Evolutionary conservation across 2,329 filamentous ascomycete genomes (phyloP).

Genomic region (Byssoonygena ceratinophila): DNA sequence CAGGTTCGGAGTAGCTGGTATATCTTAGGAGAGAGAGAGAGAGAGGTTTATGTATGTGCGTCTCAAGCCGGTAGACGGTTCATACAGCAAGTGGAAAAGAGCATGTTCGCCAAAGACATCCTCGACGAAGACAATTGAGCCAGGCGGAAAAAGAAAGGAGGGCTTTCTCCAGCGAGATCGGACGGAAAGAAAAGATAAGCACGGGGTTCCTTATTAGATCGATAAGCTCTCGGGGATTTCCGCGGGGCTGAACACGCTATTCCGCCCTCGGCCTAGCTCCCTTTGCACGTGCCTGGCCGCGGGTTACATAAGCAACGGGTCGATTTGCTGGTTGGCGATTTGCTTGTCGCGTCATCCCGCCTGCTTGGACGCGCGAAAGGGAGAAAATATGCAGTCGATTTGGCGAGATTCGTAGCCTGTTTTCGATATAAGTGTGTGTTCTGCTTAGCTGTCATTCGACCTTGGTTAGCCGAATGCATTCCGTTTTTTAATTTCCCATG

Average conservation of each 20-base stretch:
- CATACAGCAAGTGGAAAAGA: neutral
- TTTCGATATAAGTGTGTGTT: no score
- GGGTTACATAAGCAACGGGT: neutral
- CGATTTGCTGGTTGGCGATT: conserved; percentile 3
- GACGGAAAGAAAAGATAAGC: neutral
- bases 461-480: neutral
- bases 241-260: neutral
- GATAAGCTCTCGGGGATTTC: neutral
- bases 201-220: neutral
- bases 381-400: neutral
- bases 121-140: neutral
- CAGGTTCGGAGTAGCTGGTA: neutral
- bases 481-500: neutral
- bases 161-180: neutral
- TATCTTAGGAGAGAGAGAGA: no score
- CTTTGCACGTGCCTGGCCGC: neutral
- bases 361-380: conserved; percentile 6
- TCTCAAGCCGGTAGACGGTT: neutral
- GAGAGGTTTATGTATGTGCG: neutral
- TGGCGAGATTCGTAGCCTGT: neutral
- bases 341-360: conserved; percentile 1
- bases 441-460: no score
- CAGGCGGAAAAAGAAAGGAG: neutral
- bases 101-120: neutral
- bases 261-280: neutral